Evolutionary conservation across 441 rosid species (phyloP).

Genomic region (Rhodomyrtus psidioides): DNA sequence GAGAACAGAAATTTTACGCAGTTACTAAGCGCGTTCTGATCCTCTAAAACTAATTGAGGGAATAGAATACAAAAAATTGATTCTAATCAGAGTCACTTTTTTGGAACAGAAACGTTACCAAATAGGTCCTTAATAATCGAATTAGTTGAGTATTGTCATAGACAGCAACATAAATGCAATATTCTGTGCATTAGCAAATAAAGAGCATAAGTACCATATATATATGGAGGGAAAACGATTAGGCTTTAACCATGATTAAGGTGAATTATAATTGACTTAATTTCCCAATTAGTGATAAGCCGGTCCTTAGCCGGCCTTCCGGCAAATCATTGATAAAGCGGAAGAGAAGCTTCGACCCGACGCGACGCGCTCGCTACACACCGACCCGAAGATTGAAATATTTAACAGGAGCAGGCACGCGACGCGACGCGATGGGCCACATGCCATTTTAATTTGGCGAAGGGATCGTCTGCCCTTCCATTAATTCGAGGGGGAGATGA

Average conservation of each 20-base stretch:
- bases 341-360: neutral
- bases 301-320: neutral
- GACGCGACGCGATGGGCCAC: neutral
- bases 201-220: neutral
- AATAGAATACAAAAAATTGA: too few relatives aligned
- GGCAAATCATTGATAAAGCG: neutral
- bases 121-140: neutral
- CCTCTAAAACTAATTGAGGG: too few relatives aligned
- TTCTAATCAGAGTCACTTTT: too few relatives aligned
- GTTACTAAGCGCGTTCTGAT: too few relatives aligned
- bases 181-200: neutral
- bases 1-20: too few relatives aligned
- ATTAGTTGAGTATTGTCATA: accelerated
- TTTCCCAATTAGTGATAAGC: neutral
- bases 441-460: too few relatives aligned
- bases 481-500: too few relatives aligned
- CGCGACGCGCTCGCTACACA: neutral
- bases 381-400: neutral
- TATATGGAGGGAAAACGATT: neutral
- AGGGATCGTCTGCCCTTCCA: too few relatives aligned
- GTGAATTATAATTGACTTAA: neutral
- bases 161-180: accelerated
- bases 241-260: neutral
- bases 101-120: too few relatives aligned
- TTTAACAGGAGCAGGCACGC: neutral